Conservation (phyloP, 306 rosid species). For the Lathyrus tuberosus region DNA sequence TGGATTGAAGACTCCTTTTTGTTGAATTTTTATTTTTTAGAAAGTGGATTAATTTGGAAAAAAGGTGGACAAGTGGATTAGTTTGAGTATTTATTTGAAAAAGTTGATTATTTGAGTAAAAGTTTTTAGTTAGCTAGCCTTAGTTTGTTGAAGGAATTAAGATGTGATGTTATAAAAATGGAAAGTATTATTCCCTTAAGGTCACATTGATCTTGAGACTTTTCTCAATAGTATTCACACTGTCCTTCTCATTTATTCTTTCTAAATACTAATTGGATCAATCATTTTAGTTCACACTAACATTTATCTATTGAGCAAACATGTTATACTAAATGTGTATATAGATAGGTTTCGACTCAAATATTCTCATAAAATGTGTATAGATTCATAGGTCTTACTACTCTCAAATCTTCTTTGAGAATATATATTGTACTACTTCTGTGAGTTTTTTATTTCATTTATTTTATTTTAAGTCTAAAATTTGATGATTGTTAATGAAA, state of each 20-base stretch:
- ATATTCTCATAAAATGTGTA: not conserved
- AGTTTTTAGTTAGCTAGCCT: not conserved
- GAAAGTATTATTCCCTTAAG: not conserved
- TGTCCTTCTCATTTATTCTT: not conserved
- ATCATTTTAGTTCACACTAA: not conserved
- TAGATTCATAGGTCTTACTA: conserved; percentile 7
- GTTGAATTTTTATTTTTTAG: too few relatives aligned
- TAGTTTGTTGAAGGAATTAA: not conserved
- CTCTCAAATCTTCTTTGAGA: conserved; percentile 20
- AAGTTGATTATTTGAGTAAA: too few relatives aligned
- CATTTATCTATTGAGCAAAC: conserved; percentile 21
- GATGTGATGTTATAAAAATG: not conserved
- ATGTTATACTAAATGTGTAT: conserved; percentile 4
- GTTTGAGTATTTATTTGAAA: too few relatives aligned
- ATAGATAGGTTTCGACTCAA: conserved; percentile 7
- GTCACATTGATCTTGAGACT: not conserved
- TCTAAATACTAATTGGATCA: not conserved
- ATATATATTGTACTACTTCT: conserved; percentile 3
- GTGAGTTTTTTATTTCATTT: not conserved
- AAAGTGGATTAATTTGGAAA: too few relatives aligned
- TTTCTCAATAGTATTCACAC: not conserved
- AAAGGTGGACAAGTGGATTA: too few relatives aligned
- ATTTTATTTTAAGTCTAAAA: not conserved
- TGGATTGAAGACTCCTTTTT: too few relatives aligned
- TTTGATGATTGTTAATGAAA: conserved; percentile 8